These are phyloP conservation scores for Xylaria cubensis DNA, from an alignment of 495 filamentous ascomycete genomes.

Conservation along the genomic window DNA sequence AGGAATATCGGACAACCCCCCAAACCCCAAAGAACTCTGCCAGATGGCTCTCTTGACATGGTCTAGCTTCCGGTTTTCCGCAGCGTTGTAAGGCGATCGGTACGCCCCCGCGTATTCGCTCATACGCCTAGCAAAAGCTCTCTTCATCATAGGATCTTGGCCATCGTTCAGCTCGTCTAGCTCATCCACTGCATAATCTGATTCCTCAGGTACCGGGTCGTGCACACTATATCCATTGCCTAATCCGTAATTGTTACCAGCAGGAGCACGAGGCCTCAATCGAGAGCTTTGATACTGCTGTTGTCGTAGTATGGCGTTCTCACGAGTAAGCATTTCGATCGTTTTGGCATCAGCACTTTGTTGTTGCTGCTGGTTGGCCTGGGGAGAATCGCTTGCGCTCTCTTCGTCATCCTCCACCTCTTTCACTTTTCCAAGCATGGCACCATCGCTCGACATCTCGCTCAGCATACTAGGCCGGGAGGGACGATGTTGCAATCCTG, in stretches of 20 bases:
- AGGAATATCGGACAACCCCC: slow-evolving; percentile 69
- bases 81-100: slow-evolving; percentile 57
- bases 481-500: slow-evolving; percentile 78
- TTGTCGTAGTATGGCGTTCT: slow-evolving; percentile 76
- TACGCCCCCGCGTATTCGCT: slow-evolving; percentile 70
- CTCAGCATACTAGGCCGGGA: slow-evolving; percentile 87
- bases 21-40: slow-evolving; percentile 87
- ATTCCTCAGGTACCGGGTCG: slow-evolving; percentile 71
- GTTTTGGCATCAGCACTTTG: slow-evolving; percentile 68
- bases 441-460: slow-evolving; percentile 74
- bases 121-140: slow-evolving; percentile 60
- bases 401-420: slow-evolving; percentile 83
- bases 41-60: slow-evolving; percentile 83
- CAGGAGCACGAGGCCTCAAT: slow-evolving; percentile 68
- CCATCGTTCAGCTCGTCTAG: slow-evolving; percentile 68
- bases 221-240: slow-evolving; percentile 66
- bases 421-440: slow-evolving; percentile 75
- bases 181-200: slow-evolving; percentile 74
- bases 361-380: slow-evolving; percentile 53
- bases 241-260: slow-evolving; percentile 58
- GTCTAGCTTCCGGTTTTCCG: slow-evolving; percentile 78
- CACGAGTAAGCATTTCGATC: slow-evolving; percentile 74
- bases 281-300: slow-evolving; percentile 65
- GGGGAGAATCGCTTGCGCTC: slow-evolving; percentile 66
- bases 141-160: slow-evolving; percentile 58